Evolutionary conservation across 495 filamentous ascomycete genomes (phyloP).

Genomic region (Echria macrotheca): DNA sequence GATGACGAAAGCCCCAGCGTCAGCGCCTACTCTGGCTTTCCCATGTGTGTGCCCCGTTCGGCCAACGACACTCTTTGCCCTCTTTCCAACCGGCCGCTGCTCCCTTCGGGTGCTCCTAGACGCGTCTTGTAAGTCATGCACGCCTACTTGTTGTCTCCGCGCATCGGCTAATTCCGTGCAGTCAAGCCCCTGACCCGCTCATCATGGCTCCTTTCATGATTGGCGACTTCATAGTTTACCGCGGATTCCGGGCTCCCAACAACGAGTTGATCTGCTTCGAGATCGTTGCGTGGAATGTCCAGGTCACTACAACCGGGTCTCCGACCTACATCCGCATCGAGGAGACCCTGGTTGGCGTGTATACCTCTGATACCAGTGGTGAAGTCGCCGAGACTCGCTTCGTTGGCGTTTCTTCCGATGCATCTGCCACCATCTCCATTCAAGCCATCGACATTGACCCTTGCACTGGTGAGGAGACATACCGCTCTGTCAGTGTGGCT

Average conservation of each 20-base stretch:
- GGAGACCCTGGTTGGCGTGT: slow-evolving; percentile 30
- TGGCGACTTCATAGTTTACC: slow-evolving; percentile 36
- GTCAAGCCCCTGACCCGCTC: slow-evolving; percentile 27
- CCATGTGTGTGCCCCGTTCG: slow-evolving; percentile 38
- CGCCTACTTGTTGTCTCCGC: too few species aligned
- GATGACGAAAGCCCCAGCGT: slow-evolving; percentile 37
- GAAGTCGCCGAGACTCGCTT: slow-evolving; percentile 31
- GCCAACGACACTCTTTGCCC: slow-evolving; percentile 30
- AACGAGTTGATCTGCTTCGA: slow-evolving; percentile 25
- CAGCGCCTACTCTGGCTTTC: slow-evolving; percentile 36
- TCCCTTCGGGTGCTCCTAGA: background rate
- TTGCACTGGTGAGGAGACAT: slow-evolving; percentile 33
- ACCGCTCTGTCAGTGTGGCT: slow-evolving; percentile 17
- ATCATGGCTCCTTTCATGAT: slow-evolving; percentile 33
- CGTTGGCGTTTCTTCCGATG: slow-evolving; percentile 15
- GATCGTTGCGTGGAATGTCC: slow-evolving; percentile 31
- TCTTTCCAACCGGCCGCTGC: slow-evolving; percentile 25
- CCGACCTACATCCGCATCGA: slow-evolving; percentile 35
- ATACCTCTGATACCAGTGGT: slow-evolving; percentile 20
- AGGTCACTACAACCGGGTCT: slow-evolving; percentile 23
- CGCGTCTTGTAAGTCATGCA: slow-evolving; percentile 21
- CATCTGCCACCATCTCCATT: slow-evolving; percentile 23
- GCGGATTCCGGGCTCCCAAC: slow-evolving; percentile 20
- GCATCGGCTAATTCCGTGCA: slow-evolving; percentile 1
- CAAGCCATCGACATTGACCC: slow-evolving; percentile 36